Evolutionary conservation across 2,329 filamentous ascomycete genomes (phyloP), one percentile per base, ranked within the genome.

Genomic region (Fusarium clavum): DNA sequence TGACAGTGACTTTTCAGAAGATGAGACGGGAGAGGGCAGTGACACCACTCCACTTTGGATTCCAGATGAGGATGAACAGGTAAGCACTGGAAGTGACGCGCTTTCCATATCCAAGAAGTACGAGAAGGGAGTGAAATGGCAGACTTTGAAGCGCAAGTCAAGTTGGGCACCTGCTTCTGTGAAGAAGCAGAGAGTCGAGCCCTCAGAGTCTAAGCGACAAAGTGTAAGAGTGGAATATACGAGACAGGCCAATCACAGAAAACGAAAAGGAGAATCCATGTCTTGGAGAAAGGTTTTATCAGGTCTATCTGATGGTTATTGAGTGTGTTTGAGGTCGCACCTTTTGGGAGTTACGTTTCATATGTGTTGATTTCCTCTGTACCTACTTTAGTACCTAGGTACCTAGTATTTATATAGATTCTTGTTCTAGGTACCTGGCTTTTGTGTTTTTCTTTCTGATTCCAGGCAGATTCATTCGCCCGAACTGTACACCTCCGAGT

Each of bases 61-160:
- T 5, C 40, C 49, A 1, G 38, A 34, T 10, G 64, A 64, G 29
- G 30, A 55, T 10, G 43, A 49, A 20, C 43, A 40, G 22, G 4
- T 14, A 5, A 49, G 41, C 11, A 60, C 25, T n/a, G 30, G 24
- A 11, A 40, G 24, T 10, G 18, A 43, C n/a, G 11, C 34, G 8
- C 10, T 34, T 25, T 9, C 8, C 9, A n/a, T 18, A 5, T 40
- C 49, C n/a, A 44, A 38, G 16, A 44, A 30, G 16, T 44, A 9
- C 10, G 41, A 55, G 24, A n/a, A 27, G 22, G 44, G n/a, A n/a
- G 20, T 12, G 20, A 44, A 40, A 20, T 24, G 11, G 30, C 49
- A 40, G n/a, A n/a, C 20, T 41, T 49, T 69, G 55, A 71, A 74
- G 57, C 51, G 69, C 38, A 72, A 63, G 38, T 47, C 43, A 30